Conservation (phyloP, 139 green algal genomes). For the Tetradesmus obliquus region DNA sequence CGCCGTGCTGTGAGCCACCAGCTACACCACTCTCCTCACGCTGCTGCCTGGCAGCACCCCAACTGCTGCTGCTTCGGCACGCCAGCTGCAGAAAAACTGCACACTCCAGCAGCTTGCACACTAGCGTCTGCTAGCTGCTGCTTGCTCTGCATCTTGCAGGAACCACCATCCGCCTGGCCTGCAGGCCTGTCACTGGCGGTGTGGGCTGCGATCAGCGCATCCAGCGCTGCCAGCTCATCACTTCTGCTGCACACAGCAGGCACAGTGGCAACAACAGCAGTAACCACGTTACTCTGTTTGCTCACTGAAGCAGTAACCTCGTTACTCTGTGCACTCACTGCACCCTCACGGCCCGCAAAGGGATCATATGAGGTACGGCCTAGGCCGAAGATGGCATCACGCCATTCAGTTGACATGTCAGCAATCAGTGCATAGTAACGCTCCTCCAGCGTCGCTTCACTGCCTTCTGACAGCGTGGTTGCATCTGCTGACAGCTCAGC, state of each 20-base stretch:
- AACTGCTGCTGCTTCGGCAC: too few relatives aligned
- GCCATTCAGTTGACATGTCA: neutral
- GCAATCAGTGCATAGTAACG: neutral
- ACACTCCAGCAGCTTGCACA: too few relatives aligned
- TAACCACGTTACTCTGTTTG: neutral
- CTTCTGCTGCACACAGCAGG: neutral
- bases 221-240: neutral
- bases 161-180: neutral
- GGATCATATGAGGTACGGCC: slow-evolving; percentile 9
- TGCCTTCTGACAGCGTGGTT: neutral
- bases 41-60: too few relatives aligned
- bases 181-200: neutral
- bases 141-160: neutral
- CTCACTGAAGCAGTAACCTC: too few relatives aligned
- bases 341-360: too few relatives aligned
- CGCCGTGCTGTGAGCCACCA: too few relatives aligned
- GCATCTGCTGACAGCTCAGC: neutral
- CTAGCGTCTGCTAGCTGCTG: neutral
- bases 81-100: too few relatives aligned
- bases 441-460: neutral
- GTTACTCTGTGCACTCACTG: too few relatives aligned
- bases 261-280: neutral
- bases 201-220: neutral
- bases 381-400: neutral
- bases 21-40: too few relatives aligned